Percentiles rank a stretch among this genome's conserved stretches.
Conservation (phyloP, 495 filamentous ascomycete species). For the Hyaloscypha hepaticicola region DNA sequence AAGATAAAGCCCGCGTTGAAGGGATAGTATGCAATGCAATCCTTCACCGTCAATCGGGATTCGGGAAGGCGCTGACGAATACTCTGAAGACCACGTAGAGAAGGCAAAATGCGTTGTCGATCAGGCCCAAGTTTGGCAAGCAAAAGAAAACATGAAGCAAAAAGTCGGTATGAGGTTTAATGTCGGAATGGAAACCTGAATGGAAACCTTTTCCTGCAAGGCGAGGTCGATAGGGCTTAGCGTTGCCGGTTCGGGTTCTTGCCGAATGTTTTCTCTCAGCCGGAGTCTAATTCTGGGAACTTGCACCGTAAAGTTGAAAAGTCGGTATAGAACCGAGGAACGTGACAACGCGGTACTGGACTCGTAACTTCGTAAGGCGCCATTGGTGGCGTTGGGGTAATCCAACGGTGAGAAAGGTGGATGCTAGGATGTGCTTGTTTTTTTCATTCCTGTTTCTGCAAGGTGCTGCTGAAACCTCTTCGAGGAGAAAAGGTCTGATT, state of each 20-base stretch:
- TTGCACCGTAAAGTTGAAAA: background rate
- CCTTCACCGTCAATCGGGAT: background rate
- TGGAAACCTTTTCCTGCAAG: background rate
- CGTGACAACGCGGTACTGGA: conserved; percentile 1
- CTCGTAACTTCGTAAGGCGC: background rate
- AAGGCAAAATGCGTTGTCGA: background rate
- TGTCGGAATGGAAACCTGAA: background rate
- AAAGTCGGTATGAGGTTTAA: conserved; percentile 14
- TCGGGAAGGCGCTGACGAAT: background rate
- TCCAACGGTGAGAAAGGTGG: background rate
- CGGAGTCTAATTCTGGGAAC: background rate
- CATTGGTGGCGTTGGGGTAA: background rate
- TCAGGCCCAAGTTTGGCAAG: background rate
- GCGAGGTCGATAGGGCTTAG: conserved; percentile 13
- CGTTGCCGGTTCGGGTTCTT: background rate
- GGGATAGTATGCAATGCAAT: background rate
- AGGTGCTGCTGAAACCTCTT: background rate
- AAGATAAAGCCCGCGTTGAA: background rate
- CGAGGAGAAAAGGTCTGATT: background rate
- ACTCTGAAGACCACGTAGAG: background rate
- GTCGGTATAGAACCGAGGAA: background rate
- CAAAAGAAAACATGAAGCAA: conserved; percentile 1
- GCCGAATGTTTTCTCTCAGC: background rate
- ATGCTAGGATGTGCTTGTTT: background rate
- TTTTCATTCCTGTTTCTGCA: background rate